phyloP scores from a whole-genome alignment of 2,329 filamentous ascomycete genomes.

The Ophiosphaerella herpotricha region DNA sequence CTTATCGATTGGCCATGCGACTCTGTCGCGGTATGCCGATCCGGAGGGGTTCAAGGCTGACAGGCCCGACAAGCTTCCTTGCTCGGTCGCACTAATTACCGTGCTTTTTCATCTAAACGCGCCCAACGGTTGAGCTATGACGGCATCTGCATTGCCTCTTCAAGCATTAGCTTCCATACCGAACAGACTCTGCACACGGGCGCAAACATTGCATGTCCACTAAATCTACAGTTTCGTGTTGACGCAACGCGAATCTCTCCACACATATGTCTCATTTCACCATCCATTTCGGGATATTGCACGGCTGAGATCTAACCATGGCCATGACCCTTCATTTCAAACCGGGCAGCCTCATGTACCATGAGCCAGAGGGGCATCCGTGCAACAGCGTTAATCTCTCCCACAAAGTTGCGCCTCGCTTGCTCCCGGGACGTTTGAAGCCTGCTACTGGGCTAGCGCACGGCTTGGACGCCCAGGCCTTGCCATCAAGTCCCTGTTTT shows the following conservation, averaged over 20 bases:
- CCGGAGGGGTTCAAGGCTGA: conserved; percentile 41
- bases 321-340: conserved; percentile 47
- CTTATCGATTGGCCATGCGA: conserved; percentile 47
- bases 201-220: conserved; percentile 22
- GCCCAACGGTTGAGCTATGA: conserved; percentile 29
- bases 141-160: conserved; percentile 37
- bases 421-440: conserved; percentile 46
- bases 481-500: conserved; percentile 21
- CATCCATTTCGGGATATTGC: conserved; percentile 36
- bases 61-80: conserved; percentile 38
- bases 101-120: conserved; percentile 25
- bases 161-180: conserved; percentile 27
- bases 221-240: conserved; percentile 41
- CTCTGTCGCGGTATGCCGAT: conserved; percentile 42
- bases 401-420: conserved; percentile 39
- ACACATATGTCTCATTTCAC: conserved; percentile 39
- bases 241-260: conserved; percentile 40
- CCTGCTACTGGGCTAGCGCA: conserved; percentile 40
- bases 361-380: conserved; percentile 30
- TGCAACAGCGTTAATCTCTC: conserved; percentile 43
- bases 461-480: conserved; percentile 29
- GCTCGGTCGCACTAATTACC: conserved; percentile 27
- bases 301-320: conserved; percentile 38
- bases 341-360: conserved; percentile 33
- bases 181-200: conserved; percentile 22